phyloP scores from a whole-genome alignment of 2,329 filamentous ascomycete genomes.

The Ilyonectria destructans region DNA sequence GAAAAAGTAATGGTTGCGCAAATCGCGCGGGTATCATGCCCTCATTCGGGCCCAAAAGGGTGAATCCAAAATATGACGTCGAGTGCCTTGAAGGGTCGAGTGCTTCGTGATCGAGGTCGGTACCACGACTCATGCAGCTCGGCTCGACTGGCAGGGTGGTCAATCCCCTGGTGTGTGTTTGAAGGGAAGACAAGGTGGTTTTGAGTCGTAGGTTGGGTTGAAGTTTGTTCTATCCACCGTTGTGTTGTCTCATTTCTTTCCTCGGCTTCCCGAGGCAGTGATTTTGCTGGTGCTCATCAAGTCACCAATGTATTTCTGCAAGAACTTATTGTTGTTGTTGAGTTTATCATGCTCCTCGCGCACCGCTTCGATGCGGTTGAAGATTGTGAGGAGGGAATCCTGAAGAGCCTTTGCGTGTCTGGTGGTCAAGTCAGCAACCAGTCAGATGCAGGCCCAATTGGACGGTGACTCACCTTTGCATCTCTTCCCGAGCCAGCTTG shows the following conservation, averaged over 20 bases:
- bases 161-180: not conserved
- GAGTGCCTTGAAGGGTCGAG: constrained; percentile 34
- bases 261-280: constrained; percentile 69
- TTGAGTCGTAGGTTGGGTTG: not conserved
- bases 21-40: constrained; percentile 53
- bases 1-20: constrained; percentile 42
- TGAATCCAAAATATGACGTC: constrained; percentile 40
- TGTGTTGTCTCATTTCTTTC: constrained; percentile 66
- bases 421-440: constrained; percentile 38
- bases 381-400: constrained; percentile 89
- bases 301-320: constrained; percentile 98
- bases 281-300: constrained; percentile 90
- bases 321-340: constrained; percentile 95
- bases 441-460: not conserved
- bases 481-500: constrained; percentile 81
- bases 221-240: not conserved
- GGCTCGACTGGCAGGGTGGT: not conserved
- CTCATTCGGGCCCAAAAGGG: constrained; percentile 42
- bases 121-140: not conserved
- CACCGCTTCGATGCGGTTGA: constrained; percentile 95
- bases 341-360: constrained; percentile 97
- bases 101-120: constrained; percentile 2
- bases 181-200: not conserved
- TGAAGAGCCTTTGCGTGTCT: constrained; percentile 93
- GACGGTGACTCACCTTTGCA: constrained; percentile 67